phyloP scores from a whole-genome alignment of 352 stramenopile genomes.

The Globisporangium canariense region DNA sequence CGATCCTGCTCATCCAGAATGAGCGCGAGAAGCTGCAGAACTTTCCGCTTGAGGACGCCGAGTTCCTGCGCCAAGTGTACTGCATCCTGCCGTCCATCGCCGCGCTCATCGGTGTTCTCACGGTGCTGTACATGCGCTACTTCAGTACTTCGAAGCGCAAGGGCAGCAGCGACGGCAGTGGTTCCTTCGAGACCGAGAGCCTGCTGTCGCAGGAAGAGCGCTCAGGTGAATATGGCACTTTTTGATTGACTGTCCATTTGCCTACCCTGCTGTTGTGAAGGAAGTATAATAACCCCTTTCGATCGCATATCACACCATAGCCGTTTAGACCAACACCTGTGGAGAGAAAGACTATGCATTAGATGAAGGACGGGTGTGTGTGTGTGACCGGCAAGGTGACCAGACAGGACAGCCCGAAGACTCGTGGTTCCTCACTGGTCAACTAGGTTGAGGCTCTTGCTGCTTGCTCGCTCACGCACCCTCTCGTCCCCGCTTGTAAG shows the following conservation, averaged over 20 bases:
- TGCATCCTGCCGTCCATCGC: conserved; percentile 65
- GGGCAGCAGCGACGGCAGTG: conserved; percentile 19
- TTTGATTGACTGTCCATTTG: conserved; percentile 9
- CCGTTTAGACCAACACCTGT: not conserved
- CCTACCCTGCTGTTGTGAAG: not conserved
- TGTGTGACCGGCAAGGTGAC: not conserved
- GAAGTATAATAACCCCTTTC: not conserved
- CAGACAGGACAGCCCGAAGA: not conserved
- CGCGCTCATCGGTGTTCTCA: conserved; percentile 49
- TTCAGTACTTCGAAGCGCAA: conserved; percentile 40
- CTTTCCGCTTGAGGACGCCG: conserved; percentile 48
- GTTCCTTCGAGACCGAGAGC: conserved; percentile 29
- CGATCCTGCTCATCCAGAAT: conserved; percentile 82
- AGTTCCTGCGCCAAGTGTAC: conserved; percentile 74
- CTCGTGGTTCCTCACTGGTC: not conserved
- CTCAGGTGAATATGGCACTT: conserved; percentile 22
- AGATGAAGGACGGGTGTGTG: not conserved
- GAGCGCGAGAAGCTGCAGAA: conserved; percentile 66
- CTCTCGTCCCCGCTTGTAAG: not conserved
- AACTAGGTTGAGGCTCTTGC: not conserved
- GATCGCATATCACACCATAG: not conserved
- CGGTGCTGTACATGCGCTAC: conserved; percentile 76
- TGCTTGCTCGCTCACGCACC: not conserved
- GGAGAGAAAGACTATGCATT: not conserved
- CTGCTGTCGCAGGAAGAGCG: conserved; percentile 19